A percentile compares a stretch with the other conserved stretches of the same genome.
Evolutionary conservation across 208 protist species (phyloP).

Genomic region (Porcisia hertigi): DNA sequence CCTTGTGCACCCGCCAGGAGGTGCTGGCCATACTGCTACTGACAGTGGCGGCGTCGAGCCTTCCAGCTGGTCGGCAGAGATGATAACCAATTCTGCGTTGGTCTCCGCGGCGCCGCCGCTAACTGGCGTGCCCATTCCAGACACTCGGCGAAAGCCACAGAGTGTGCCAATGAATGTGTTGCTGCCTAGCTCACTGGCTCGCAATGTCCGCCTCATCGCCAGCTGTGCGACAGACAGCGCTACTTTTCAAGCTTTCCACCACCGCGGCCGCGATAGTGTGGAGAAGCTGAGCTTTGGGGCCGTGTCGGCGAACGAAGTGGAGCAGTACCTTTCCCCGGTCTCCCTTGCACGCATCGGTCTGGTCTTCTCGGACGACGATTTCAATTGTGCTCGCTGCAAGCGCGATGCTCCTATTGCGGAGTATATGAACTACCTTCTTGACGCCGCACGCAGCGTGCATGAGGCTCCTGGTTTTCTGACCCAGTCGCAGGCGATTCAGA

Average conservation of each 20-base stretch:
- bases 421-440: constrained; percentile 68
- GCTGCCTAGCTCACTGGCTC: constrained; percentile 62
- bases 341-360: constrained; percentile 47
- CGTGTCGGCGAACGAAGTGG: constrained; percentile 67
- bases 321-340: constrained; percentile 57
- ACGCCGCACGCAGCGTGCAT: constrained; percentile 47
- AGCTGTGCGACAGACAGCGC: constrained; percentile 35
- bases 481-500: constrained; percentile 37
- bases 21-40: constrained; percentile 18
- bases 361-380: constrained; percentile 66
- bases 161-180: constrained; percentile 15
- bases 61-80: constrained; percentile 18
- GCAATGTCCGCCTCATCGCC: constrained; percentile 73
- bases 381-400: constrained; percentile 59
- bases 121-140: background rate
- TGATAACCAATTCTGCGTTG: background rate
- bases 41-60: constrained; percentile 27
- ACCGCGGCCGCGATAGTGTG: constrained; percentile 59
- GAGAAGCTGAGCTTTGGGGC: constrained; percentile 53
- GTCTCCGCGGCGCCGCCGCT: background rate
- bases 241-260: constrained; percentile 23
- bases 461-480: constrained; percentile 59
- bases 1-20: constrained; percentile 37
- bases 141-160: background rate
- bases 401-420: constrained; percentile 47